A percentile compares a stretch with the other conserved stretches of the same genome.
Evolutionary conservation across 352 stramenopile genomes (phyloP).

Genomic region (Phytophthora kernoviae): DNA sequence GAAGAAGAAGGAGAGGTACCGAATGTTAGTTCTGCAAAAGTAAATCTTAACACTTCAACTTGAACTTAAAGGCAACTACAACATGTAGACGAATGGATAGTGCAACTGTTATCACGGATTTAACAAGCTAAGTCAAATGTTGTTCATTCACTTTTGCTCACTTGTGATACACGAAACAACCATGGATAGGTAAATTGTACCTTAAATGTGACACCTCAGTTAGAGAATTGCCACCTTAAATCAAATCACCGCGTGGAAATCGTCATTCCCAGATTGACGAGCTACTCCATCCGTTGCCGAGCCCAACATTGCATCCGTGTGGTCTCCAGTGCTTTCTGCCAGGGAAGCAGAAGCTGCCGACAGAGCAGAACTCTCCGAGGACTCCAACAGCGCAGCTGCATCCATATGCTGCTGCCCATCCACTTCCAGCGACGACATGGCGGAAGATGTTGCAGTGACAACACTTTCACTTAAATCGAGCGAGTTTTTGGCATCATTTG

Average conservation of each 20-base stretch:
- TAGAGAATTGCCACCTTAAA: not conserved
- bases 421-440: slow-evolving; percentile 32
- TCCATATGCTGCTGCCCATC: slow-evolving; percentile 43
- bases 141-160: not conserved
- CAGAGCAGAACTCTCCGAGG: slow-evolving; percentile 40
- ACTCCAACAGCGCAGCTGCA: slow-evolving; percentile 35
- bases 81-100: not conserved
- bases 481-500: slow-evolving; percentile 15
- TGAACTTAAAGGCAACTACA: no score
- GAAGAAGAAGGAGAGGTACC: slow-evolving; percentile 65
- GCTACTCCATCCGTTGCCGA: slow-evolving; percentile 17
- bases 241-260: slow-evolving; percentile 49
- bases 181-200: not conserved
- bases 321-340: slow-evolving; percentile 36
- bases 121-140: no score
- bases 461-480: slow-evolving; percentile 27
- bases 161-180: not conserved
- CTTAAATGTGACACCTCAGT: no score
- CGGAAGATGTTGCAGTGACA: not conserved
- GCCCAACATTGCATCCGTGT: slow-evolving; percentile 33
- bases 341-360: slow-evolving; percentile 44
- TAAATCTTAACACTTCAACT: slow-evolving; percentile 17
- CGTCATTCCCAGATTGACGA: slow-evolving; percentile 23
- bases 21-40: slow-evolving; percentile 74
- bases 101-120: not conserved